Percentiles rank a stretch among this genome's conserved stretches.
Evolutionary conservation across 225 moss, liverwort and hornwort genomes (phyloP).

Genomic region (Climacium dendroides): DNA sequence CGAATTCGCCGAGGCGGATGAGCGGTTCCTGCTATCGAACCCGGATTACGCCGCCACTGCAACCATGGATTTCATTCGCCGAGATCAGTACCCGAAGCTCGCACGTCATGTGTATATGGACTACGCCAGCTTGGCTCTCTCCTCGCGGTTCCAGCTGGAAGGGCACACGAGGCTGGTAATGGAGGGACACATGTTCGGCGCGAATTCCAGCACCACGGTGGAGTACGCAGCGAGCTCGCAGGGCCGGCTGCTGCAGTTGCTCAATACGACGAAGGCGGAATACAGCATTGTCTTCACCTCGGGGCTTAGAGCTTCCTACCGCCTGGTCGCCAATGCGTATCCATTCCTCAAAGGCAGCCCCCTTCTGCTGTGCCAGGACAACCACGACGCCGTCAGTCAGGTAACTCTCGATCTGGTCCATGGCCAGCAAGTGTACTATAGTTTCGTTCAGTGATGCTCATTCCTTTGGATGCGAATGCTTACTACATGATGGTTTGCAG

Average conservation of each 20-base stretch:
- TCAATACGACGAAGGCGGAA: constrained; percentile 36
- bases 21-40: constrained; percentile 41
- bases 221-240: constrained; percentile 45
- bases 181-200: constrained; percentile 43
- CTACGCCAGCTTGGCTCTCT: constrained; percentile 59
- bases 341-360: constrained; percentile 53
- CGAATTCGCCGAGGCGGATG: constrained; percentile 52
- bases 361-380: constrained; percentile 63
- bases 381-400: constrained; percentile 46
- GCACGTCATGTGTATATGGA: constrained; percentile 58
- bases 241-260: constrained; percentile 31
- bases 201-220: neutral
- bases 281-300: constrained; percentile 63
- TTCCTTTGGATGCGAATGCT: neutral
- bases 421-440: neutral
- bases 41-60: constrained; percentile 49
- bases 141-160: constrained; percentile 59
- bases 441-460: neutral
- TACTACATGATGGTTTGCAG: neutral
- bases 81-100: constrained; percentile 72
- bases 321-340: constrained; percentile 43
- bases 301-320: constrained; percentile 32
- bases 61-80: constrained; percentile 41
- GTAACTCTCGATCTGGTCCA: neutral
- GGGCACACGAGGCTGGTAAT: constrained; percentile 51